Evolutionary conservation across 106 monocot species (phyloP).

Genomic region (Vanilla planifolia): DNA sequence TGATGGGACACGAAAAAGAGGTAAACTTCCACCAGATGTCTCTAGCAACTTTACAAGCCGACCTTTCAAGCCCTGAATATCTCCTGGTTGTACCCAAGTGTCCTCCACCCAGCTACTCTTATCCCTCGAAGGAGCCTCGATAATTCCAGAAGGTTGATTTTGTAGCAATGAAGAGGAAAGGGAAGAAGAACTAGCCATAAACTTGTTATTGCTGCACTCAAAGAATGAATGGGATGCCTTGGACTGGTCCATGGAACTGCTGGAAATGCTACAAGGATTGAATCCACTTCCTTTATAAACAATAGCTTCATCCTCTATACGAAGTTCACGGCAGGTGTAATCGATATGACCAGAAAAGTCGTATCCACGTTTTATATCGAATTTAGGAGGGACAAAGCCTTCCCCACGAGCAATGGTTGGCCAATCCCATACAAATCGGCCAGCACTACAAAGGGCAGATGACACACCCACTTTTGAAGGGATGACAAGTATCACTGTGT

Average conservation of each 20-base stretch:
- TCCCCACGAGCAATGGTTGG: slow-evolving; percentile 77
- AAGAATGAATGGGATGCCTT: slow-evolving; percentile 20
- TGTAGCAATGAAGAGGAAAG: slow-evolving; percentile 40
- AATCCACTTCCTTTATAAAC: slow-evolving; percentile 34
- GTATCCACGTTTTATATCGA: slow-evolving; percentile 15
- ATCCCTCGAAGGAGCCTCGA: slow-evolving; percentile 23
- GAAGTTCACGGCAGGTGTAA: slow-evolving; percentile 20
- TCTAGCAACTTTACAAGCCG: slow-evolving; percentile 58
- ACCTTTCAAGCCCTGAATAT: slow-evolving; percentile 69
- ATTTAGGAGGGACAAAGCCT: slow-evolving; percentile 60
- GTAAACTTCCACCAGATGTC: slow-evolving; percentile 63
- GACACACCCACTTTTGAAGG: slow-evolving; percentile 64
- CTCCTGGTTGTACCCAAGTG: slow-evolving; percentile 71
- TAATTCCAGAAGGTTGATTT: slow-evolving; percentile 26
- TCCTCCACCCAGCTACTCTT: slow-evolving; percentile 21
- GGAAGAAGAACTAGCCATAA: slow-evolving; percentile 5
- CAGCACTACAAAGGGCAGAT: slow-evolving; percentile 73
- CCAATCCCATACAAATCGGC: slow-evolving; percentile 95
- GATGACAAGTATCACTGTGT: slow-evolving; percentile 76
- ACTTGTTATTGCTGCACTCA: slow-evolving; percentile 15
- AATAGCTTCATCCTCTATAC: slow-evolving; percentile 72
- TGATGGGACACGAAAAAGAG: slow-evolving; percentile 56
- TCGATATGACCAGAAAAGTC: slow-evolving; percentile 20
- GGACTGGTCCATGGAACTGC: slow-evolving; percentile 16
- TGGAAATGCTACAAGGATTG: slow-evolving; percentile 5